Conservation (phyloP, 1,284 basidiomycete genomes). For the Fistulina hepatica region DNA sequence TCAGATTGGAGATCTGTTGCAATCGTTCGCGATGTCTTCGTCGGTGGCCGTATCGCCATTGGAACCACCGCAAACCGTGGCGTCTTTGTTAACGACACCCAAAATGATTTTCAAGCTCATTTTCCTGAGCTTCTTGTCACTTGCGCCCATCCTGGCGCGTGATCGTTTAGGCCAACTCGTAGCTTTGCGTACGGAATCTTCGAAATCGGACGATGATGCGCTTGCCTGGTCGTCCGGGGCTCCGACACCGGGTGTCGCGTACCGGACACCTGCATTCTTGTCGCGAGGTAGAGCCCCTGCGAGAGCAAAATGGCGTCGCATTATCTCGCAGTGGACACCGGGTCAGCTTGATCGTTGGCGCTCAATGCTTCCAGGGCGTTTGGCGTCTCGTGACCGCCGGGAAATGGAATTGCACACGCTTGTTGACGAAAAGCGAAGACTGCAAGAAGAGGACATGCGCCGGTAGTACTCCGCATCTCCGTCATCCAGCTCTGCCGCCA, state of each 20-base stretch:
- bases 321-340: too few species aligned
- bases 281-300: too few species aligned
- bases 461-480: too few species aligned
- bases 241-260: too few species aligned
- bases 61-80: constrained; percentile 59
- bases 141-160: constrained; percentile 67
- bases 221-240: constrained; percentile 10
- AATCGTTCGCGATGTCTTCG: constrained; percentile 54
- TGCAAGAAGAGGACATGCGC: constrained; percentile 11
- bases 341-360: too few species aligned
- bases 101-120: constrained; percentile 63
- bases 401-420: constrained; percentile 11
- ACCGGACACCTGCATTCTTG: too few species aligned
- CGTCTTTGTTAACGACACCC: constrained; percentile 60
- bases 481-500: too few species aligned
- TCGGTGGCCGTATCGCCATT: too few species aligned
- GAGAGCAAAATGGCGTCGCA: too few species aligned
- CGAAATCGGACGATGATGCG: constrained; percentile 14
- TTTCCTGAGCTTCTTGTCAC: constrained; percentile 61
- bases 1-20: constrained; percentile 74
- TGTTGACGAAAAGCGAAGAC: constrained; percentile 16
- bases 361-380: too few species aligned
- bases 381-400: too few species aligned
- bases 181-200: constrained; percentile 23
- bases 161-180: constrained; percentile 49